Evolutionary conservation across 2,329 filamentous ascomycete genomes (phyloP).

Genomic region (Xylariaceae sp.): DNA sequence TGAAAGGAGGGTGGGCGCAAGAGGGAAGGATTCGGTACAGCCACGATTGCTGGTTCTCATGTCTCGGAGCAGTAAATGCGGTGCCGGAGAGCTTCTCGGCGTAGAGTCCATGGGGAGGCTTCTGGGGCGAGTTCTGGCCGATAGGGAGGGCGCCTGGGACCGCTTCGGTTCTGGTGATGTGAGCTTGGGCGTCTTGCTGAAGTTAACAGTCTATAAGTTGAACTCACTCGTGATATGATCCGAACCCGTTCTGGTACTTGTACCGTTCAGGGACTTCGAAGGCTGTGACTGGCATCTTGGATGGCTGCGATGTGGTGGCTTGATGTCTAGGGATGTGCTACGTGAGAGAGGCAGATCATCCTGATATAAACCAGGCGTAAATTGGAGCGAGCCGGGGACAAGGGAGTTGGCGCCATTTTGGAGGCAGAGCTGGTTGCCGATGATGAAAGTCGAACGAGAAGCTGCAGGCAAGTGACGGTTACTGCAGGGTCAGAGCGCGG

Average conservation of each 20-base stretch:
- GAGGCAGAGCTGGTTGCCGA: neutral
- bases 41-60: slow-evolving; percentile 56
- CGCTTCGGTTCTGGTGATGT: slow-evolving; percentile 46
- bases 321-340: neutral
- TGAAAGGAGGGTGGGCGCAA: slow-evolving; percentile 43
- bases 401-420: neutral
- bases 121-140: slow-evolving; percentile 66
- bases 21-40: slow-evolving; percentile 55
- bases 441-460: neutral
- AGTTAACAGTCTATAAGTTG: neutral
- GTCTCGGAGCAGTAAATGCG: slow-evolving; percentile 54
- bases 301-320: neutral
- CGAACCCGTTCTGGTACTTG: slow-evolving; percentile 64
- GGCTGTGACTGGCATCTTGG: slow-evolving; percentile 33
- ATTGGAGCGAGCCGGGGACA: neutral
- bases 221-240: slow-evolving; percentile 61
- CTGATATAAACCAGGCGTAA: neutral
- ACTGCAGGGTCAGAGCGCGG: slow-evolving; percentile 12
- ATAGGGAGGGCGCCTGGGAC: slow-evolving; percentile 61
- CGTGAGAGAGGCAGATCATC: neutral
- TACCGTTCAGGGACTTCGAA: slow-evolving; percentile 44
- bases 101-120: slow-evolving; percentile 63
- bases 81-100: slow-evolving; percentile 61
- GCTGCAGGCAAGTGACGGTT: slow-evolving; percentile 11
- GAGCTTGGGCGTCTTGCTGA: neutral